Percentiles rank a stretch among this genome's conserved stretches.
phyloP scores from a whole-genome alignment of 345 rosid genomes.

The Hibiscus mutabilis region DNA sequence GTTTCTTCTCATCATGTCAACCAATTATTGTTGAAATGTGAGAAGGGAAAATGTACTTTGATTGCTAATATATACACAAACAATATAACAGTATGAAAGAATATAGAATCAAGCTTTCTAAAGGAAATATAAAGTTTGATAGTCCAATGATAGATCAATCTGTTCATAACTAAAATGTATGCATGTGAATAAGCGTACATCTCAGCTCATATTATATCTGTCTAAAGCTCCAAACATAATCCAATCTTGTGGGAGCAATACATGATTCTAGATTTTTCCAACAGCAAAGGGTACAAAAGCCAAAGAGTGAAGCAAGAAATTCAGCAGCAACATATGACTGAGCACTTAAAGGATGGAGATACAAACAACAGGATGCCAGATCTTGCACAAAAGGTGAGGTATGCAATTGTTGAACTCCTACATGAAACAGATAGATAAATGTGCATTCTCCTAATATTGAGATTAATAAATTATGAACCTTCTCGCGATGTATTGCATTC shows the following conservation, averaged over 20 bases:
- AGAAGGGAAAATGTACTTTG: background rate
- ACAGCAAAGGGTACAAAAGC: background rate
- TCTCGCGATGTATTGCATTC: too few relatives aligned
- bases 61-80: background rate
- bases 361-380: background rate
- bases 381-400: background rate
- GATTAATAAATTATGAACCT: too few relatives aligned
- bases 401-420: background rate
- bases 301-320: conserved; percentile 1
- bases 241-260: background rate
- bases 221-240: background rate
- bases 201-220: background rate
- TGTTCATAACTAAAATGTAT: background rate
- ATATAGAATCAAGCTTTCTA: background rate
- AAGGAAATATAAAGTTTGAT: background rate
- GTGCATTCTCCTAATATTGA: background rate
- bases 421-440: background rate
- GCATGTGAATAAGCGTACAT: background rate
- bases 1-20: background rate
- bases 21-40: background rate
- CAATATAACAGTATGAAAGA: background rate
- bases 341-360: background rate
- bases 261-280: background rate
- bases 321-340: background rate
- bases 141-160: background rate